phyloP scores from a whole-genome alignment of 2,329 filamentous ascomycete species.

The Botrytis elliptica region DNA sequence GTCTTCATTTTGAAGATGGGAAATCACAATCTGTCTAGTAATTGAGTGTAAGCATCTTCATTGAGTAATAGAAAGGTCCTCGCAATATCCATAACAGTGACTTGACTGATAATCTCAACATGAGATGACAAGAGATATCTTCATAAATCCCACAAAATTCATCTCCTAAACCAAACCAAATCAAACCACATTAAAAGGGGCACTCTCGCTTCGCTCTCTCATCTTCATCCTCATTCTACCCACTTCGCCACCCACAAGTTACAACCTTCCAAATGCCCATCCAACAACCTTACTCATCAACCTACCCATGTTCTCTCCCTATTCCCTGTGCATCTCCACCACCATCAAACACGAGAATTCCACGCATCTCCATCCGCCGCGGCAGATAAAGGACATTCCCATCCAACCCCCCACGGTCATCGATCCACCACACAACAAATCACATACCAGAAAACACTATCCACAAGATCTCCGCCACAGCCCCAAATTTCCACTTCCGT shows the following conservation, averaged over 20 bases:
- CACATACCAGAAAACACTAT: background rate
- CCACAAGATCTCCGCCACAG: background rate
- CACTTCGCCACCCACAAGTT: background rate
- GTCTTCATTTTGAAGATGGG: too few species aligned
- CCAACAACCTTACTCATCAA: background rate
- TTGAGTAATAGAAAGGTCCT: background rate
- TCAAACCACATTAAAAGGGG: background rate
- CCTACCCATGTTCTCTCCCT: too few species aligned
- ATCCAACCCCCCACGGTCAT: background rate
- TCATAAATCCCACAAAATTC: background rate
- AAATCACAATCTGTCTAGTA: background rate
- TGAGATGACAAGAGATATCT: background rate
- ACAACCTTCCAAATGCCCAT: background rate
- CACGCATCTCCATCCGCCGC: background rate
- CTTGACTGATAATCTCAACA: background rate
- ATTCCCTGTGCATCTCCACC: background rate
- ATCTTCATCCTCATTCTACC: background rate
- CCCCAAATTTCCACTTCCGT: background rate
- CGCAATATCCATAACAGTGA: background rate
- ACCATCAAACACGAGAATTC: slow-evolving; percentile 1
- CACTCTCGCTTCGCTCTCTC: background rate
- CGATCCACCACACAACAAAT: background rate
- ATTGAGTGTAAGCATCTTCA: background rate
- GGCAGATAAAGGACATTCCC: background rate
- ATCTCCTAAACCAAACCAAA: background rate